A percentile compares a stretch with the other conserved stretches of the same genome.
Evolutionary conservation across 1,139 yeast species (phyloP).

Genomic region (Kurtzmaniella quercitrusa): DNA sequence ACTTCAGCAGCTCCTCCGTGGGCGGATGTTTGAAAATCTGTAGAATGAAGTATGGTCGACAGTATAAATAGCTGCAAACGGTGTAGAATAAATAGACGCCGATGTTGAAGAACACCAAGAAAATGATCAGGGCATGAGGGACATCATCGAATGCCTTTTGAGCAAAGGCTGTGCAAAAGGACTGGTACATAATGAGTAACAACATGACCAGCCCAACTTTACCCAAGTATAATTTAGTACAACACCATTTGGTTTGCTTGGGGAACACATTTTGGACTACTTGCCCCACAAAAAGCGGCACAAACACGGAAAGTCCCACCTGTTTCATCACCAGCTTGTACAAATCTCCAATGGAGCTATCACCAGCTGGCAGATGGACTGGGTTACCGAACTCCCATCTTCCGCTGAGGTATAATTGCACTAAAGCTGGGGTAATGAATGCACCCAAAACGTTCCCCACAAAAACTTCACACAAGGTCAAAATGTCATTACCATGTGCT

Average conservation of each 20-base stretch:
- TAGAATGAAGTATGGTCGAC: conserved; percentile 57
- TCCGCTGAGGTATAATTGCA: conserved; percentile 62
- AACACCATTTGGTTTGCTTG: conserved; percentile 55
- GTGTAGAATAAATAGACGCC: conserved; percentile 79
- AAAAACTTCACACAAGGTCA: conserved; percentile 80
- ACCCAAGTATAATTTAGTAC: conserved; percentile 54
- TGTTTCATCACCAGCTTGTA: conserved; percentile 81
- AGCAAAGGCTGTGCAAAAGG: conserved; percentile 84
- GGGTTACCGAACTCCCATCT: conserved; percentile 84
- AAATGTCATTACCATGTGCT: conserved; percentile 75
- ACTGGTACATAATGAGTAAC: conserved; percentile 73
- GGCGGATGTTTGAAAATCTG: conserved; percentile 46
- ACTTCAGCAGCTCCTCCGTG: conserved; percentile 31
- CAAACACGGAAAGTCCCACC: conserved; percentile 75
- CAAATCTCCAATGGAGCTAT: conserved; percentile 49
- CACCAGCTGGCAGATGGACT: conserved; percentile 37
- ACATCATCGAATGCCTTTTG: conserved; percentile 75
- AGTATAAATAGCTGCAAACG: conserved; percentile 47
- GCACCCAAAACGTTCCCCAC: conserved; percentile 84
- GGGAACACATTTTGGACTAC: conserved; percentile 68
- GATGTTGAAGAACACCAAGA: conserved; percentile 75
- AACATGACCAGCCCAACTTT: conserved; percentile 80
- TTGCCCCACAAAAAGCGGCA: conserved; percentile 88
- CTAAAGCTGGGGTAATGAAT: conserved; percentile 78
- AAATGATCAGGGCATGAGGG: conserved; percentile 62